Percentiles rank a stretch among this genome's conserved stretches.
These are phyloP conservation scores for Hypoxylon lenormandii DNA, from an alignment of 495 filamentous ascomycete genomes.

Conservation along the genomic window DNA sequence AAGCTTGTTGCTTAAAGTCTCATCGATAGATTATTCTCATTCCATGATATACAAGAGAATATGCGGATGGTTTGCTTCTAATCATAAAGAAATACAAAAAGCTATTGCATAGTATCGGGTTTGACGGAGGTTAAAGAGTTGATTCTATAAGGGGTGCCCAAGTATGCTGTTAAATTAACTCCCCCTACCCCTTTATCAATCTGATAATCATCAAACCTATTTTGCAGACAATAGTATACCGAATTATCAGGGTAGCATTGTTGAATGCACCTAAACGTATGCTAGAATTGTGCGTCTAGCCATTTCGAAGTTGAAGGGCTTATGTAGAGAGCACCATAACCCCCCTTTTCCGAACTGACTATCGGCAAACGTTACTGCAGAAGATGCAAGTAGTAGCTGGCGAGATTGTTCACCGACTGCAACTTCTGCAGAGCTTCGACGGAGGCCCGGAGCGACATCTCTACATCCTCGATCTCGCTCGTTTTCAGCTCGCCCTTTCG, in stretches of 20 bases:
- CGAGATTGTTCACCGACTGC: conserved; percentile 43
- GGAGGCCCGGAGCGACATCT: conserved; percentile 26
- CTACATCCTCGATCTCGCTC: conserved; percentile 20
- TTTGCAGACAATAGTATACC: conserved; percentile 7
- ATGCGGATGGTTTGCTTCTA: too few species aligned
- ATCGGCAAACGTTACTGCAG: conserved; percentile 2
- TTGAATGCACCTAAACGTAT: conserved; percentile 22
- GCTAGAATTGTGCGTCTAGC: background rate
- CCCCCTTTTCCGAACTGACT: background rate
- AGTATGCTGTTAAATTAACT: too few species aligned
- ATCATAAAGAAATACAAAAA: too few species aligned
- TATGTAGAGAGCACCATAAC: background rate
- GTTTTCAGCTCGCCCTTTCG: conserved; percentile 37
- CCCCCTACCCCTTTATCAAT: too few species aligned
- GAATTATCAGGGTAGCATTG: conserved; percentile 5
- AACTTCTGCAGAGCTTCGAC: conserved; percentile 41
- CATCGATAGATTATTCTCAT: too few species aligned
- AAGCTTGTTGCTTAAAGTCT: too few species aligned
- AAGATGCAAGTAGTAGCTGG: conserved; percentile 40
- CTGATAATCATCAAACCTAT: too few species aligned
- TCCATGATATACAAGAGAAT: too few species aligned
- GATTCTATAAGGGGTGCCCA: too few species aligned
- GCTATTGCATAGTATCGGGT: too few species aligned
- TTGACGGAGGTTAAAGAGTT: too few species aligned
- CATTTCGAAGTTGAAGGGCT: conserved; percentile 4